These are phyloP conservation scores for Alternaria incomplexa DNA, from an alignment of 2,329 filamentous ascomycete species.

Conservation along the genomic window DNA sequence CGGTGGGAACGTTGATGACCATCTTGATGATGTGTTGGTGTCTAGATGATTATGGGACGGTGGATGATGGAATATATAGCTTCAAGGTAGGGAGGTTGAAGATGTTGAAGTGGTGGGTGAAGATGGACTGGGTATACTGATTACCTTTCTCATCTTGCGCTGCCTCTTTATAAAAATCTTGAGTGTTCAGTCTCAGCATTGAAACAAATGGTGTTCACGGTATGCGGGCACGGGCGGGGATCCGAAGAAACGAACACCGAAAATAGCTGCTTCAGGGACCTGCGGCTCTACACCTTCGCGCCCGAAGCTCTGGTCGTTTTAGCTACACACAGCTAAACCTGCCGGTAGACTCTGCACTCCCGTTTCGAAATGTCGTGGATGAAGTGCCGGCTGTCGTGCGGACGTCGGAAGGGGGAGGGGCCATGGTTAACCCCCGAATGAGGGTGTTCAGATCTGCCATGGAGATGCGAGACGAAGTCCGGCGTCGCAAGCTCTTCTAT, in stretches of 20 bases:
- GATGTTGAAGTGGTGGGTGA: not conserved
- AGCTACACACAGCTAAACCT: conserved; percentile 16
- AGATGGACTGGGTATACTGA: conserved; percentile 13
- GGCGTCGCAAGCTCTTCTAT: not conserved
- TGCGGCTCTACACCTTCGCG: conserved; percentile 32
- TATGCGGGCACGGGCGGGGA: conserved; percentile 30
- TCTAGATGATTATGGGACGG: conserved; percentile 15
- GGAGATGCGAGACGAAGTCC: conserved; percentile 18
- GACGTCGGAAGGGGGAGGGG: conserved; percentile 41
- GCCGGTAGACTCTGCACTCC: conserved; percentile 11
- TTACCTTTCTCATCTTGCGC: not conserved
- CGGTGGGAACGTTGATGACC: conserved; percentile 54
- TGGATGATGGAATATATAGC: conserved; percentile 3
- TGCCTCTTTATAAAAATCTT: conserved; percentile 16
- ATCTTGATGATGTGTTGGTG: conserved; percentile 30
- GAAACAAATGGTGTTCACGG: conserved; percentile 14
- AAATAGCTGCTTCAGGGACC: conserved; percentile 23
- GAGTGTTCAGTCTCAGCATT: conserved; percentile 12
- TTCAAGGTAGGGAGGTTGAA: not conserved
- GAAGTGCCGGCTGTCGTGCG: conserved; percentile 23
- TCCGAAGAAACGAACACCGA: conserved; percentile 30
- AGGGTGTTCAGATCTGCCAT: conserved; percentile 8
- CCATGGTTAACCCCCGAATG: conserved; percentile 21
- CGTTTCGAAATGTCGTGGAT: conserved; percentile 25
- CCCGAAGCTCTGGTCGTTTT: conserved; percentile 20